Evolutionary conservation across 768 basidiomycete genomes (phyloP), one percentile per base, ranked within the genome.

Genomic region (Collybia nuda): DNA sequence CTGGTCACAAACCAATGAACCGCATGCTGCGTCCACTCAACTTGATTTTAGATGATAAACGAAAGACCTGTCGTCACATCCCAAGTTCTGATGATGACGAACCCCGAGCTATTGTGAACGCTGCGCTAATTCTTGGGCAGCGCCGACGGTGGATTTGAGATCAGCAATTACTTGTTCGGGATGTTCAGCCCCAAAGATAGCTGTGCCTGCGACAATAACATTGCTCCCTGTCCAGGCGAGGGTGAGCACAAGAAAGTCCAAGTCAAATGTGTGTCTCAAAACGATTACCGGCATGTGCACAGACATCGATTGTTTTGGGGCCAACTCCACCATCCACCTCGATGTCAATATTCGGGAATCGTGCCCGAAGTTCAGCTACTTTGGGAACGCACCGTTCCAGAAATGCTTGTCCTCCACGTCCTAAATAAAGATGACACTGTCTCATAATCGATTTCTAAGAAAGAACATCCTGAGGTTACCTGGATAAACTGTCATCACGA

Each of bases 311-410:
- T 2, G 93, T 98, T 57, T 87, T 88, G 4, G 90, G 89, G 5
- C 93, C 89, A n/a, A 99, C 89, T 35, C 97, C 97, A 26, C 97
- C 97, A 65, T 99, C 97, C 44, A 99, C 97, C 69, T 99, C 93
- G 52, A 99, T 98, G 63, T 98, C 92, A 68, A 91, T 97, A 50
- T 87, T 75, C 5, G 95, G 95, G 74, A 97, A 98, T 22, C 94
- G 83, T 29, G 77, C 75, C 14, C 97, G 88, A 50, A 98, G 84
- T 64, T 97, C 92, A 19, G 86, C 72, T 14, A 98, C 93, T 73
- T 99, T 98, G 56, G 89, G 85, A 22, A 98, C 84, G 64, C 95
- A 98, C 58, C 89, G 81, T 7, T 92, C 88, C 59, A 98, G 73
- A 69, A 99, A 98, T 68, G 96, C 98, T 67, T 99, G 97, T 3